These are phyloP conservation scores for Exsudoporus frostii DNA, from an alignment of 768 basidiomycete species.

Conservation along the genomic window DNA sequence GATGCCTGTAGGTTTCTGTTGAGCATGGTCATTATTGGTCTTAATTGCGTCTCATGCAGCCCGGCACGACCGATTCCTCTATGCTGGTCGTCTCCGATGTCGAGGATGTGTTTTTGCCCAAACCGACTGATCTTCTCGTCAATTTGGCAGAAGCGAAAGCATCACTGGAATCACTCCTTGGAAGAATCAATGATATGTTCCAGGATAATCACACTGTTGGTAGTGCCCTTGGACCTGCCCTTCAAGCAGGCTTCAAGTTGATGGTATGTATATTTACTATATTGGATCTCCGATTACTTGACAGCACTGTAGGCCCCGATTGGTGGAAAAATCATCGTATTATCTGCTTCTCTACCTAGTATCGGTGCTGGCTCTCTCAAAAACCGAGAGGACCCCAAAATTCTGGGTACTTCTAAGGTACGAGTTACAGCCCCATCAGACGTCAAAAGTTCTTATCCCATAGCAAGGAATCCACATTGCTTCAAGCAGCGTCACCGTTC, in stretches of 20 bases:
- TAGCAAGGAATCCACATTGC: constrained; percentile 77
- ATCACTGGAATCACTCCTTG: constrained; percentile 77
- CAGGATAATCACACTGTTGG: constrained; percentile 92
- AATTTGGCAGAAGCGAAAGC: constrained; percentile 84
- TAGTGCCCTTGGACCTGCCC: constrained; percentile 89
- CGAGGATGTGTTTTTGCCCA: constrained; percentile 96
- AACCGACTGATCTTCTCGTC: constrained; percentile 93
- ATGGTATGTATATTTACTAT: constrained; percentile 53
- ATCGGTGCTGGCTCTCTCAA: constrained; percentile 89
- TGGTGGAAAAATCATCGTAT: constrained; percentile 89
- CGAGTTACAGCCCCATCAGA: not conserved
- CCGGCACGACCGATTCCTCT: constrained; percentile 71
- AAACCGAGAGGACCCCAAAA: constrained; percentile 94
- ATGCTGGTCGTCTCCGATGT: constrained; percentile 98
- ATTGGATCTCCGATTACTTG: not conserved
- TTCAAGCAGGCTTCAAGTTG: constrained; percentile 94
- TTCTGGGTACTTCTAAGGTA: constrained; percentile 92
- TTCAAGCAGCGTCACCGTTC: constrained; percentile 92
- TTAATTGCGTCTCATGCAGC: constrained; percentile 33
- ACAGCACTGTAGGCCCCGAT: constrained; percentile 63
- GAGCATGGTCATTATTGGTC: not conserved
- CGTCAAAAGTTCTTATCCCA: not conserved
- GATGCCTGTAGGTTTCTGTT: constrained; percentile 49
- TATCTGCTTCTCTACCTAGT: constrained; percentile 84
- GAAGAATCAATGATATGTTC: constrained; percentile 94